Percentiles rank a stretch among this genome's conserved stretches.
These are phyloP conservation scores for Aaosphaeria pasadenensis DNA, from an alignment of 2,329 filamentous ascomycete species.

Conservation along the genomic window DNA sequence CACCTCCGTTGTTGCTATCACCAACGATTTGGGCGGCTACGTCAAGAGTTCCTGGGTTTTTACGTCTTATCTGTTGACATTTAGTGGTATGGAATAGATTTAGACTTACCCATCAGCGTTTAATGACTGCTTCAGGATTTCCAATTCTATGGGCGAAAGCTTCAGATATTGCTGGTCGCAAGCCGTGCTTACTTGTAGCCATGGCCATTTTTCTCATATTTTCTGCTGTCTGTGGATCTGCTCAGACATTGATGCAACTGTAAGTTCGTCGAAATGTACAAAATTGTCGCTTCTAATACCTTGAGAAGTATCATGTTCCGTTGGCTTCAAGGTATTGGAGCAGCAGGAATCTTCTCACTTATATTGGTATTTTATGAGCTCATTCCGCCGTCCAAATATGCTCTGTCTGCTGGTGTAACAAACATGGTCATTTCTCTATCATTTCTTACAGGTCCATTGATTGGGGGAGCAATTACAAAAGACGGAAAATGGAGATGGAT, in stretches of 20 bases:
- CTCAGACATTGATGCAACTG: slow-evolving; percentile 9
- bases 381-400: neutral
- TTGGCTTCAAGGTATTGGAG: slow-evolving; percentile 33
- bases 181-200: slow-evolving; percentile 16
- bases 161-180: slow-evolving; percentile 32
- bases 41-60: slow-evolving; percentile 30
- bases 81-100: slow-evolving; percentile 20
- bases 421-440: neutral
- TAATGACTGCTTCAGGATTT: slow-evolving; percentile 1
- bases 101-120: too few species aligned
- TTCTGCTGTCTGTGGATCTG: slow-evolving; percentile 26
- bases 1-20: slow-evolving; percentile 31
- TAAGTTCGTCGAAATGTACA: neutral
- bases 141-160: slow-evolving; percentile 27
- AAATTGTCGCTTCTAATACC: neutral
- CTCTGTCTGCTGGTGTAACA: neutral
- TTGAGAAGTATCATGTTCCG: slow-evolving; percentile 24
- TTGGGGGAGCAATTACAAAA: slow-evolving; percentile 9
- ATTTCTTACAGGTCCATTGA: slow-evolving; percentile 9
- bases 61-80: slow-evolving; percentile 33
- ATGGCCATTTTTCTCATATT: slow-evolving; percentile 26
- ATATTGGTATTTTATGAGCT: slow-evolving; percentile 27
- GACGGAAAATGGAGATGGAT: slow-evolving; percentile 15
- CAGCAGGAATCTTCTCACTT: slow-evolving; percentile 27
- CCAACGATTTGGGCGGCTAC: slow-evolving; percentile 27